These are phyloP conservation scores for Juncus inflexus DNA, from an alignment of 176 grass and related monocot genomes.

Conservation along the genomic window DNA sequence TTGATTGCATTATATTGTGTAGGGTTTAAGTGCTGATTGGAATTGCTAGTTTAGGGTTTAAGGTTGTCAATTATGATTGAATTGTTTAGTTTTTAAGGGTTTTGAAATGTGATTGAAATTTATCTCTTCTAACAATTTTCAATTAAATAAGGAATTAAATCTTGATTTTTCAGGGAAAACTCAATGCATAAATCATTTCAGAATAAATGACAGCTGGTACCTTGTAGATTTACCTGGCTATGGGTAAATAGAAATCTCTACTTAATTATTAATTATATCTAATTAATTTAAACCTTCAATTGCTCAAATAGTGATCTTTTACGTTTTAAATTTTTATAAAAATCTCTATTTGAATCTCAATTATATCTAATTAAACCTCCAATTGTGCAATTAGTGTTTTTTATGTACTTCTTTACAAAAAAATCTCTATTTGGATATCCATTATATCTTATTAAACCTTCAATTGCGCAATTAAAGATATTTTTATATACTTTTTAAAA, in stretches of 20 bases:
- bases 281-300: not conserved
- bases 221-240: constrained; percentile 97
- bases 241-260: constrained; percentile 51
- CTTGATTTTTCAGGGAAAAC: constrained; percentile 71
- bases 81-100: not conserved
- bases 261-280: not conserved
- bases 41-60: constrained; percentile 6
- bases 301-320: no score
- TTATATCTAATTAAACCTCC: not conserved
- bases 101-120: not conserved
- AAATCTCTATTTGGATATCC: not conserved
- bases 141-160: constrained; percentile 7
- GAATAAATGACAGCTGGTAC: constrained; percentile 96
- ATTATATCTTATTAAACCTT: not conserved
- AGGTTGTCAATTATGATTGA: constrained; percentile 1
- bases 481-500: no score
- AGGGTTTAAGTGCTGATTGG: not conserved
- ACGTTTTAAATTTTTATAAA: no score
- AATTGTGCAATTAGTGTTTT: not conserved
- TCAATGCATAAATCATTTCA: constrained; percentile 96
- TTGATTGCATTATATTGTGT: not conserved
- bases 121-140: constrained; percentile 3
- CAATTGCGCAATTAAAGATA: not conserved
- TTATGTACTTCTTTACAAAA: no score
- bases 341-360: not conserved